Evolutionary conservation across 2,329 filamentous ascomycete species (phyloP).

Genomic region (Nemania bipapillata): DNA sequence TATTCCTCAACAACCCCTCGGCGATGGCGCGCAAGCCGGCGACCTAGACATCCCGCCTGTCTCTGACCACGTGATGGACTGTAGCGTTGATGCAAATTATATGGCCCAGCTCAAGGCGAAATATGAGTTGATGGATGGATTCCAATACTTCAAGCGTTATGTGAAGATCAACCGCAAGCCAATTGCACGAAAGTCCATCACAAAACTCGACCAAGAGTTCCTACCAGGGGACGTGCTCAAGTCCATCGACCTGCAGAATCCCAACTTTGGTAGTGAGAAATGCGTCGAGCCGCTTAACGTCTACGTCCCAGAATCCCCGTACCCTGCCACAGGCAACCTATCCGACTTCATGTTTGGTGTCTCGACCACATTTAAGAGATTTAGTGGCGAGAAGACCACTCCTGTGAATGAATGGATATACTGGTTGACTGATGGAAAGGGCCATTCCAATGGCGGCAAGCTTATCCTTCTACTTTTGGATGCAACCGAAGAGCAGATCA

Average conservation of each 20-base stretch:
- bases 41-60: constrained; percentile 51
- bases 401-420: constrained; percentile 69
- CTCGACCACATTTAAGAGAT: constrained; percentile 67
- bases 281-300: constrained; percentile 64
- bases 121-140: constrained; percentile 61
- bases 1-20: constrained; percentile 49
- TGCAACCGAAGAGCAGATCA: constrained; percentile 62
- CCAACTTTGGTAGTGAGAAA: constrained; percentile 55
- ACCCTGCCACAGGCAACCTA: constrained; percentile 63
- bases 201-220: constrained; percentile 61
- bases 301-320: constrained; percentile 62
- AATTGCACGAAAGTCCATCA: constrained; percentile 63
- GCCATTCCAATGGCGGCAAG: constrained; percentile 67
- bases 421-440: constrained; percentile 68
- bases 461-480: constrained; percentile 65
- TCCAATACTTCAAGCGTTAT: constrained; percentile 68
- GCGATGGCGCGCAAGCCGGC: constrained; percentile 44
- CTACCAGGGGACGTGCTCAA: constrained; percentile 59
- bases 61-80: constrained; percentile 58
- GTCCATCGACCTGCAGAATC: constrained; percentile 60
- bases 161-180: constrained; percentile 63
- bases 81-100: constrained; percentile 60
- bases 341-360: constrained; percentile 70
- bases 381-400: constrained; percentile 62
- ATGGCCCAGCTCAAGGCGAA: constrained; percentile 59